Evolutionary conservation across 2,329 filamentous ascomycete species (phyloP).

Genomic region (Colletotrichum eleusines): DNA sequence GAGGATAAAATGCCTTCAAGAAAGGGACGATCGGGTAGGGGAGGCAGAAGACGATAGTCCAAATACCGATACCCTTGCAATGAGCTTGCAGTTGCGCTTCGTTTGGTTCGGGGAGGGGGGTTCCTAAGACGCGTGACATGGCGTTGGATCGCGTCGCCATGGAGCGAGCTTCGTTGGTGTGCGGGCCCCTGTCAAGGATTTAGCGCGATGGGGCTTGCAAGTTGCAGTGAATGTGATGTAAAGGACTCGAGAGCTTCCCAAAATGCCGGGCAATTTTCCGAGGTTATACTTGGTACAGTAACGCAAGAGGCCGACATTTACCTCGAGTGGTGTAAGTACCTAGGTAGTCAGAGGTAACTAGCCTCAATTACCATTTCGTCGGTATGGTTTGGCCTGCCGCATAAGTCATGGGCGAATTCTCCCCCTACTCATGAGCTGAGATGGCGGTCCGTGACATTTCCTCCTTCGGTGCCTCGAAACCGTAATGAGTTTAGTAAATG

Average conservation of each 20-base stretch:
- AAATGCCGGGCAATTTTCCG: slow-evolving; percentile 17
- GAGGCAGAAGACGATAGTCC: slow-evolving; percentile 35
- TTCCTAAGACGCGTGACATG: slow-evolving; percentile 22
- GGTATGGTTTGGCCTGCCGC: not conserved
- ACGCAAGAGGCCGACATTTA: not conserved
- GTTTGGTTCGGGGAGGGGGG: not conserved
- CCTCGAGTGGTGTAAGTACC: not conserved
- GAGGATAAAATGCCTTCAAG: slow-evolving; percentile 56
- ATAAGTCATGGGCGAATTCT: not conserved
- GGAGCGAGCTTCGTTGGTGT: slow-evolving; percentile 35
- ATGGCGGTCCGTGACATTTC: not conserved
- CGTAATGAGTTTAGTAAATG: not conserved
- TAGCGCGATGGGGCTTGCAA: slow-evolving; percentile 22
- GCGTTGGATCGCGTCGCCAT: slow-evolving; percentile 36
- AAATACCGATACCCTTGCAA: not conserved
- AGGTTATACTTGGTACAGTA: not conserved
- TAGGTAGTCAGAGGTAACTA: not conserved
- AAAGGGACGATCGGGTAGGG: slow-evolving; percentile 50
- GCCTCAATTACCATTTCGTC: not conserved
- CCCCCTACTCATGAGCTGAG: slow-evolving; percentile 10
- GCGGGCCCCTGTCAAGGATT: slow-evolving; percentile 12
- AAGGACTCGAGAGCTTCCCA: slow-evolving; percentile 8
- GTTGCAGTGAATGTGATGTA: slow-evolving; percentile 14
- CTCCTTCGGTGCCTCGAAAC: not conserved
- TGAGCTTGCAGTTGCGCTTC: not conserved